Base-by-base conservation (phyloP, 108 stramenopile species). In the Nitzschia inconspicua region DNA sequence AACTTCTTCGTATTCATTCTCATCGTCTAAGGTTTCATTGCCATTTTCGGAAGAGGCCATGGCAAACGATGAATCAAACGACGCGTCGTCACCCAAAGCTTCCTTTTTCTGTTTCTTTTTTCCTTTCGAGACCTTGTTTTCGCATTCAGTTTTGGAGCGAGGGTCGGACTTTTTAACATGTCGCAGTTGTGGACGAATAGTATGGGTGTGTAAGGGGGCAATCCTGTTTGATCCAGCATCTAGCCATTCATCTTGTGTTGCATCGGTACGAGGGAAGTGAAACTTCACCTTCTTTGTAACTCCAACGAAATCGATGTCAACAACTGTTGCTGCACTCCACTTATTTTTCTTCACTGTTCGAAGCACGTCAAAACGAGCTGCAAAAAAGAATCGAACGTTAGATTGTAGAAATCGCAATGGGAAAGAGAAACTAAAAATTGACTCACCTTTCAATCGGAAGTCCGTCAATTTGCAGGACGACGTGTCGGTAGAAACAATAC, bases 301-400 rank as follows among this genome's bases (percentile, higher is more conserved):
- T 18, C 64, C 81, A 3, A 74, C 42, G 39, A 84, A 67, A 56
- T 86, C 81, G 0, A 75, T 44, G 30, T 86, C 83, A 25, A 87
- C 66, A 13, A 94, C 85, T 27, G 54, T 73, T 7, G 72, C 92
- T 47, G 59, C 54, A 47, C 51, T 69, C 85, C 57, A 82, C 60
- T 47, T 79, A 30, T 52, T 78, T 83, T 27, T 32, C 44, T 66
- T 77, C 5, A 60, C 77, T 32, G 77, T 68, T 16, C 85, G 82
- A 35, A 77, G 78, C n/a, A 89, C 81, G 52, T 89, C 86, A 54
- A 93, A 90, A 61, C 81, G 81, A 43, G 70, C 88, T 87, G 63
- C 8, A 47, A 47, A 54, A 34, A 54, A 35, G n/a, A 7, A 32
- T 32, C 11, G 1, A 39, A 39, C 11, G 28, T 20, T 4, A 54